Percentiles rank a stretch among this genome's conserved stretches.
Conservation (phyloP, 331 rosid genomes). For the Saraca asoca region DNA sequence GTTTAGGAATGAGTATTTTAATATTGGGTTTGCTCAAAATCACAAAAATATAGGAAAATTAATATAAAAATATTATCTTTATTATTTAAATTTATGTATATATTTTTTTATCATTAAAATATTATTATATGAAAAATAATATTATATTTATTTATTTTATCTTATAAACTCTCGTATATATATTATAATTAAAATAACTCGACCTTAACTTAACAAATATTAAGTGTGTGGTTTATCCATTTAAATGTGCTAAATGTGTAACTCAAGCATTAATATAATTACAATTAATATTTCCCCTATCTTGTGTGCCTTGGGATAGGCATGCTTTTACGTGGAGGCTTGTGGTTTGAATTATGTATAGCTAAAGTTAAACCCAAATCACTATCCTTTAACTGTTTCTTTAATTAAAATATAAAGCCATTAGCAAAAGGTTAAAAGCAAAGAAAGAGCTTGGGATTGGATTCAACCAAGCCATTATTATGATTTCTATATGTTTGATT, state of each 20-base stretch:
- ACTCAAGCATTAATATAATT: no score
- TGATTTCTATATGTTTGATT: conserved; percentile 22
- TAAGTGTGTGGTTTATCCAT: no score
- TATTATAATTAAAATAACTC: no score
- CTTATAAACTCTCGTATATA: no score
- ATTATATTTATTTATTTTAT: no score
- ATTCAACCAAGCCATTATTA: conserved; percentile 27
- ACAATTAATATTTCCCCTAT: no score
- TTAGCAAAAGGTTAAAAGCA: conserved; percentile 24
- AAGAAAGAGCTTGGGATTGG: conserved; percentile 13
- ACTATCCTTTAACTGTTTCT: conserved; percentile 8
- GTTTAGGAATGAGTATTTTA: conserved; percentile 24
- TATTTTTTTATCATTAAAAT: no score
- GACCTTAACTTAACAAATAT: no score
- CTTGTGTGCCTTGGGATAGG: conserved; percentile 31
- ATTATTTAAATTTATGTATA: no score
- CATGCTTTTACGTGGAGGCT: conserved; percentile 29
- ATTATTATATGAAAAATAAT: no score
- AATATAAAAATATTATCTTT: not conserved
- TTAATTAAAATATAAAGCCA: not conserved
- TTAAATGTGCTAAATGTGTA: no score
- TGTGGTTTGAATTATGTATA: conserved; percentile 25
- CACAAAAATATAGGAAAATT: conserved; percentile 26
- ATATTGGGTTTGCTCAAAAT: conserved; percentile 33
- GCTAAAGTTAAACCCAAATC: conserved; percentile 33